Percentiles rank a stretch among this genome's conserved stretches.
These are phyloP conservation scores for Syzygium grande DNA, from an alignment of 345 rosid species.

Conservation along the genomic window DNA sequence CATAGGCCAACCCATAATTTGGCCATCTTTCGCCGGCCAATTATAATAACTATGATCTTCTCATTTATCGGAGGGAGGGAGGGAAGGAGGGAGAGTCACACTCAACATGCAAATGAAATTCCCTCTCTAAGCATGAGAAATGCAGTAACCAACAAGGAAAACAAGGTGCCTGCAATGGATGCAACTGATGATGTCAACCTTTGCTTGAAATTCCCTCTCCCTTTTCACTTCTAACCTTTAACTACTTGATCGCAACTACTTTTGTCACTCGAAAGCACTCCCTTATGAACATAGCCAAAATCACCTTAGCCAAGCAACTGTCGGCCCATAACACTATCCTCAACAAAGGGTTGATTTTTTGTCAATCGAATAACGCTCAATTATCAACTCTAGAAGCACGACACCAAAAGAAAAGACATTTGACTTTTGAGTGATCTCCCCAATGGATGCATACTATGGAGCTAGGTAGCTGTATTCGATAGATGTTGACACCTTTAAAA, in stretches of 20 bases:
- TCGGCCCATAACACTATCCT: slow-evolving; percentile 19
- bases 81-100: no score
- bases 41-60: not conserved
- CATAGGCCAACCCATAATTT: slow-evolving; percentile 30
- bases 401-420: slow-evolving; percentile 82
- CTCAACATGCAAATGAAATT: slow-evolving; percentile 15
- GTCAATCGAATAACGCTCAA: slow-evolving; percentile 65
- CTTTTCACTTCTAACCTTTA: slow-evolving; percentile 56
- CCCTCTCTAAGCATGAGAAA: slow-evolving; percentile 13
- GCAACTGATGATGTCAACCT: slow-evolving; percentile 45
- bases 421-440: slow-evolving; percentile 72
- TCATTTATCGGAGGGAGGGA: not conserved
- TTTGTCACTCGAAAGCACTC: no score
- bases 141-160: slow-evolving; percentile 60
- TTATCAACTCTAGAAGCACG: slow-evolving; percentile 82
- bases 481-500: not conserved
- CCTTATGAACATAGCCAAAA: not conserved
- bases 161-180: slow-evolving; percentile 67
- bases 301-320: slow-evolving; percentile 43
- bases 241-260: slow-evolving; percentile 52
- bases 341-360: slow-evolving; percentile 31
- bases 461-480: slow-evolving; percentile 54
- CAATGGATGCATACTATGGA: slow-evolving; percentile 78
- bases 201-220: slow-evolving; percentile 62
- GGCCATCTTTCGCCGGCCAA: slow-evolving; percentile 29